phyloP scores from a whole-genome alignment of 2,329 filamentous ascomycete genomes.

The Claviceps paspali region DNA sequence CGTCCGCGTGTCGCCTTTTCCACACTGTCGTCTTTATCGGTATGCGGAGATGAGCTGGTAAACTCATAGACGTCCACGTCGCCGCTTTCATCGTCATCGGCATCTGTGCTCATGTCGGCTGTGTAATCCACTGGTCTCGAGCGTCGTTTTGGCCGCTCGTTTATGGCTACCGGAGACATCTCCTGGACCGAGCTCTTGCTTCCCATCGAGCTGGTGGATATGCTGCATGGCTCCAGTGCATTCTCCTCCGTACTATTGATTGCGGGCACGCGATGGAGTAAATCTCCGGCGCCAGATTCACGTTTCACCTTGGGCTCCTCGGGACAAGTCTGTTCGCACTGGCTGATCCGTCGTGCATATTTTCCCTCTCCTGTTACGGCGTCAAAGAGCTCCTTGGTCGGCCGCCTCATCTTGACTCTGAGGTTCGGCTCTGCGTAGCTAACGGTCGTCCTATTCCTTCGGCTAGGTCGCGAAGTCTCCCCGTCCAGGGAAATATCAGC shows the following conservation, averaged over 20 bases:
- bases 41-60: slow-evolving; percentile 28
- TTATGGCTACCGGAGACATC: slow-evolving; percentile 17
- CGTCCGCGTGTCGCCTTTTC: slow-evolving; percentile 13
- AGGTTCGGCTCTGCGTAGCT: slow-evolving; percentile 76
- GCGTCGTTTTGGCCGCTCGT: slow-evolving; percentile 25
- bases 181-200: slow-evolving; percentile 20
- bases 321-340: slow-evolving; percentile 12
- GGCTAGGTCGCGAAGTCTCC: slow-evolving; percentile 47
- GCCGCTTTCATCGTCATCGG: slow-evolving; percentile 6
- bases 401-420: slow-evolving; percentile 69
- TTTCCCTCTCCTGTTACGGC: slow-evolving; percentile 54
- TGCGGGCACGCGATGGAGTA: slow-evolving; percentile 16
- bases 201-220: slow-evolving; percentile 25
- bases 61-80: slow-evolving; percentile 41
- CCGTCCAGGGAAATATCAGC: slow-evolving; percentile 37
- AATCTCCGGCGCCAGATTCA: slow-evolving; percentile 16
- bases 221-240: slow-evolving; percentile 10
- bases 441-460: slow-evolving; percentile 51
- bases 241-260: background rate
- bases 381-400: slow-evolving; percentile 60
- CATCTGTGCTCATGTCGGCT: slow-evolving; percentile 2
- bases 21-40: slow-evolving; percentile 15
- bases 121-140: slow-evolving; percentile 10
- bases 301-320: slow-evolving; percentile 18
- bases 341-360: slow-evolving; percentile 28